These are phyloP conservation scores for Paxillus rubicundulus DNA, from an alignment of 768 basidiomycete species.

Conservation along the genomic window DNA sequence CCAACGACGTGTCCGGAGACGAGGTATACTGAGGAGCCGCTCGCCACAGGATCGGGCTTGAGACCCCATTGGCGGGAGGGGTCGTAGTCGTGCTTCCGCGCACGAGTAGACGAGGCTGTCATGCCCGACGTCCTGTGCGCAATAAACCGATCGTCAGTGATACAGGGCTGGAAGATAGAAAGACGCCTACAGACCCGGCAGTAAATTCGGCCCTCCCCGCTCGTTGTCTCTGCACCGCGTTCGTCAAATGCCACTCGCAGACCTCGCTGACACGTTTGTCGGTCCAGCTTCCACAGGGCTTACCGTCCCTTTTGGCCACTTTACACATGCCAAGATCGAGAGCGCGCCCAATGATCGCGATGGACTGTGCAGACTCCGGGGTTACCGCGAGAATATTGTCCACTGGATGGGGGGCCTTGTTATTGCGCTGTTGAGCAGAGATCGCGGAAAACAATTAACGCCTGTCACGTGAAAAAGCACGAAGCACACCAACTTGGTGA, in stretches of 20 bases:
- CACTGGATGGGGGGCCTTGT: constrained; percentile 67
- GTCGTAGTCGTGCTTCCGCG: constrained; percentile 59
- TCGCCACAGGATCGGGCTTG: constrained; percentile 44
- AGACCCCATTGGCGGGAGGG: constrained; percentile 76
- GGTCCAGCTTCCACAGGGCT: constrained; percentile 82
- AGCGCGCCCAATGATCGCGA: constrained; percentile 83
- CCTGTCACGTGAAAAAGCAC: neutral
- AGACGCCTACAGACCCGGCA: constrained; percentile 53
- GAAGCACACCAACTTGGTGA: constrained; percentile 56
- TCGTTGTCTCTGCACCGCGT: constrained; percentile 70
- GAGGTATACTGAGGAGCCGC: constrained; percentile 67
- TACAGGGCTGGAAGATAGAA: neutral
- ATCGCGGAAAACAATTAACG: neutral
- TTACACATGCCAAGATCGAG: constrained; percentile 84
- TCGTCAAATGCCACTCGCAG: constrained; percentile 90
- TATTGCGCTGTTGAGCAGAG: constrained; percentile 18
- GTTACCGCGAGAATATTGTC: constrained; percentile 85
- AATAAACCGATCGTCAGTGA: neutral
- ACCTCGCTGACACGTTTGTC: constrained; percentile 84
- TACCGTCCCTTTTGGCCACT: constrained; percentile 76
- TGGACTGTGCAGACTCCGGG: constrained; percentile 75
- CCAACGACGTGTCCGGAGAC: constrained; percentile 76
- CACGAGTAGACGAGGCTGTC: constrained; percentile 43
- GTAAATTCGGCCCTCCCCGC: constrained; percentile 86
- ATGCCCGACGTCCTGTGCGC: constrained; percentile 68